Evolutionary conservation across 352 stramenopile species (phyloP), one percentile per base, ranked within the genome.

Genomic region (Paralagenidium karlingii): DNA sequence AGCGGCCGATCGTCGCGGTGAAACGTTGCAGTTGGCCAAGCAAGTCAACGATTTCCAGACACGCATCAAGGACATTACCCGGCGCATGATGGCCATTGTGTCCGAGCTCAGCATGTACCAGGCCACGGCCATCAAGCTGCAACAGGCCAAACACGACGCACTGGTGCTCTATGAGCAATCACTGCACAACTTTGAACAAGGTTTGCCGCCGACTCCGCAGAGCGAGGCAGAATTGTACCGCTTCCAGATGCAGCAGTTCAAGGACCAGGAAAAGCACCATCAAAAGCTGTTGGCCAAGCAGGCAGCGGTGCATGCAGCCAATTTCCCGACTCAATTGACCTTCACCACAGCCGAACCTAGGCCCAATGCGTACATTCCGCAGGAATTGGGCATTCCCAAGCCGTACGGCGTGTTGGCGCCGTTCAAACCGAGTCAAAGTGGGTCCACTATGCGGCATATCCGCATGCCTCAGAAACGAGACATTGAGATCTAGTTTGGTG

Each of bases 401-500:
- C 90, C 89, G 27, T 97, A 97, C 52, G 86, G 90, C 18, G 56
- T 61, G 24, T 61, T 82, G 15, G 87, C 87, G 12, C 90, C 89
- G 19, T 97, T 97, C 68, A 96, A 96, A 38, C 90, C 90, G 1
- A 70, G 67, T 2, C 60, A 90, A 39, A 43, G 67, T 5, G 90
- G 89, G 18, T 81, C 70, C 2, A 94, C 71, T 3, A 96, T 96
- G 89, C 82, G 89, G 20, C 88, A 97, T 47, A 96, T 95, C 19
- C 67, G 82, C 8, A 40, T 73, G 32, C 88, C 88, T 2, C 68
- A 94, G 57, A 79, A 73, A 43, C 65, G 62, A 24, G 67, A 94
- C 51, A 96, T 97, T 50, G 85, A 97, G 50, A 96, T 97, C 34
- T 97, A 81, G n/a, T n/a, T n/a, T n/a, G n/a, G n/a, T n/a, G n/a